Conservation (phyloP, 768 basidiomycete genomes). For the Lanmaoa rubissima region DNA sequence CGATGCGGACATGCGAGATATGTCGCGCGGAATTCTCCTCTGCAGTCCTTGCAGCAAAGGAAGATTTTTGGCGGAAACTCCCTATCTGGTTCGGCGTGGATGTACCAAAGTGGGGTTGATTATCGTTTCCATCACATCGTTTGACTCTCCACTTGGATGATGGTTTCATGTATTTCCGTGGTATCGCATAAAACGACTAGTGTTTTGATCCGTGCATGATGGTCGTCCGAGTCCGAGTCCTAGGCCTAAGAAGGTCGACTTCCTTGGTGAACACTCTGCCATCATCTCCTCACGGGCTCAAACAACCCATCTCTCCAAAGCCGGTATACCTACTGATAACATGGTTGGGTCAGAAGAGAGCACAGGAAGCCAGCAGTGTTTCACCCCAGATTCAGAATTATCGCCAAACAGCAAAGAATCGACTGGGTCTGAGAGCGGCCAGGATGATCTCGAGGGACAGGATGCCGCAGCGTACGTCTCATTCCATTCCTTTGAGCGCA, state of each 20-base stretch:
- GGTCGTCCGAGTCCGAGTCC: not conserved
- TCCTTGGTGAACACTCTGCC: not conserved
- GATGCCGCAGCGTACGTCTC: conserved; percentile 9
- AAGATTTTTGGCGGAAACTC: conserved; percentile 63
- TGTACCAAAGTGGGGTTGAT: conserved; percentile 37
- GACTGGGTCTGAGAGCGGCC: conserved; percentile 3
- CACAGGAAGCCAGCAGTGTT: not conserved
- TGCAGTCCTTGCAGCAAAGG: conserved; percentile 57
- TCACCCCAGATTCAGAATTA: not conserved
- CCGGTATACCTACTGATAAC: not conserved
- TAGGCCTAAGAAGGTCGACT: not conserved
- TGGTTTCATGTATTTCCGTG: conserved; percentile 14
- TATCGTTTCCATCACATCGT: not conserved
- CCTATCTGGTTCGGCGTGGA: conserved; percentile 67
- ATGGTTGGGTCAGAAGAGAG: not conserved
- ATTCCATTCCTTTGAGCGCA: not conserved
- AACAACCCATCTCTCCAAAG: not conserved
- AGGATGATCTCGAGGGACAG: conserved; percentile 11
- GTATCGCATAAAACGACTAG: not conserved
- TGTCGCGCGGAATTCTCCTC: conserved; percentile 62
- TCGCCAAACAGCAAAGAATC: not conserved
- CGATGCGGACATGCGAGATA: conserved; percentile 60
- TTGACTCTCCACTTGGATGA: not conserved
- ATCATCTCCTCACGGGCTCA: not conserved
- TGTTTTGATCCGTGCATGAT: not conserved